Evolutionary conservation across 2,329 filamentous ascomycete genomes (phyloP).

Genomic region (Remersonia thermophila): DNA sequence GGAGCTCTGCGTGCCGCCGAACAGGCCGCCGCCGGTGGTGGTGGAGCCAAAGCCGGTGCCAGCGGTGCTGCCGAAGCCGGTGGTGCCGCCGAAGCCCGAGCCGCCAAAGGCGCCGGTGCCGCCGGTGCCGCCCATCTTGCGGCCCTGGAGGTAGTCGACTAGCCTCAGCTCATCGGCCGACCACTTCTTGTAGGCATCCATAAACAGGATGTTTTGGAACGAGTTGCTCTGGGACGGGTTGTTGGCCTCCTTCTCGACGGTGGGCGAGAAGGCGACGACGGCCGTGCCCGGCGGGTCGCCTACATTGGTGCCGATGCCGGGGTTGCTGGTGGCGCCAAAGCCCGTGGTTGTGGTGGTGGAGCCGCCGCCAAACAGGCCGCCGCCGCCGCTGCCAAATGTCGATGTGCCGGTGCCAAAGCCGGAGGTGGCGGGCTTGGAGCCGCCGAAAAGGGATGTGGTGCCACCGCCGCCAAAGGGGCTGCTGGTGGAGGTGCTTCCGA

Average conservation of each 20-base stretch:
- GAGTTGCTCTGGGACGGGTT: constrained; percentile 41
- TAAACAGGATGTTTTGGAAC: constrained; percentile 70
- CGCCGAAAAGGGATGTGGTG: constrained; percentile 35
- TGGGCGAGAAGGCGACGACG: constrained; percentile 54
- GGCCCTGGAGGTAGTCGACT: constrained; percentile 79
- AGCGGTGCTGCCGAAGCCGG: constrained; percentile 34
- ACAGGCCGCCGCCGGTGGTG: constrained; percentile 25
- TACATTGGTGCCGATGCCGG: constrained; percentile 37
- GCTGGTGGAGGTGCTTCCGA: constrained; percentile 25
- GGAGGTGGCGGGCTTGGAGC: constrained; percentile 34
- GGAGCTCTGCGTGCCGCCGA: constrained; percentile 23
- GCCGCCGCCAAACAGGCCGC: constrained; percentile 14
- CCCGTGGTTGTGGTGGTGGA: constrained; percentile 11
- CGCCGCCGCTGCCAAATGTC: constrained; percentile 33
- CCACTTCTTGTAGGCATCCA: constrained; percentile 74
- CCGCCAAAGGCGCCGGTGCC: constrained; percentile 76
- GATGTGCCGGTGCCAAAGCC: constrained; percentile 27
- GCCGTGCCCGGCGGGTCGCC: constrained; percentile 58
- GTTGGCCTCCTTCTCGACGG: constrained; percentile 60
- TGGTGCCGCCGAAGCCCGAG: constrained; percentile 31
- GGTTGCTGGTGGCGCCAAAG: constrained; percentile 33
- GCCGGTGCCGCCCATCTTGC: constrained; percentile 69
- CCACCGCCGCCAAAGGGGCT: constrained; percentile 30
- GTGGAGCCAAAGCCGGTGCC: constrained; percentile 32
- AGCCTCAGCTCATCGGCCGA: constrained; percentile 76